A percentile compares a stretch with the other conserved stretches of the same genome.
Evolutionary conservation across 208 protist species (phyloP).

Genomic region (Histomonas meleagridis): DNA sequence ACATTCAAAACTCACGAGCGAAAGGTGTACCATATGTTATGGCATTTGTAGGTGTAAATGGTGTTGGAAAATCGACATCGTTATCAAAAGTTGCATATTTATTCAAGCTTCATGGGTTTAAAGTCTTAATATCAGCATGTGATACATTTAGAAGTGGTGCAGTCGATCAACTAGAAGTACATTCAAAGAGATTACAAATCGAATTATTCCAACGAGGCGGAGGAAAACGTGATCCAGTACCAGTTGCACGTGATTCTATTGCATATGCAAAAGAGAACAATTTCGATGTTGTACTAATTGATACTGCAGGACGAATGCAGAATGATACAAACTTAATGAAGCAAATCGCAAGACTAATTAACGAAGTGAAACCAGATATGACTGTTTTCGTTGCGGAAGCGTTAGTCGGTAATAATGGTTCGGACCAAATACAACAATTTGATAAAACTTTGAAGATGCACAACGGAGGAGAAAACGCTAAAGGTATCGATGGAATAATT

Average conservation of each 20-base stretch:
- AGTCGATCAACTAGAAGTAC: slow-evolving; percentile 93
- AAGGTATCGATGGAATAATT: slow-evolving; percentile 91
- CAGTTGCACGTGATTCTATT: slow-evolving; percentile 39
- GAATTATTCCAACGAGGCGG: slow-evolving; percentile 65
- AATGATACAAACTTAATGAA: slow-evolving; percentile 96
- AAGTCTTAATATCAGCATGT: slow-evolving; percentile 78
- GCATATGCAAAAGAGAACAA: slow-evolving; percentile 51
- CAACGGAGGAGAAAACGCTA: background rate
- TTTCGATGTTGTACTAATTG: slow-evolving; percentile 89
- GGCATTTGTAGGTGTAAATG: slow-evolving; percentile 95
- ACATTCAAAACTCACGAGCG: slow-evolving; percentile 48
- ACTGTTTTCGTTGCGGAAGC: slow-evolving; percentile 95
- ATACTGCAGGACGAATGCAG: slow-evolving; percentile 98
- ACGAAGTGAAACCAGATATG: slow-evolving; percentile 43
- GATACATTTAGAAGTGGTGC: slow-evolving; percentile 96
- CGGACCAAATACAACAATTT: slow-evolving; percentile 71
- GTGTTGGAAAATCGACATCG: slow-evolving; percentile 96
- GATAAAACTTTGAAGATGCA: background rate
- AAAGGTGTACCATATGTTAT: slow-evolving; percentile 78
- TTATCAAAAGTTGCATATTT: slow-evolving; percentile 71
- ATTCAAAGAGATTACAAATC: slow-evolving; percentile 72
- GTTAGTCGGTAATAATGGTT: slow-evolving; percentile 94
- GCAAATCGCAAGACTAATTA: slow-evolving; percentile 74
- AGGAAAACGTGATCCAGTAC: slow-evolving; percentile 33
- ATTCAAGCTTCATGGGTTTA: slow-evolving; percentile 40